A percentile compares a stretch with the other conserved stretches of the same genome.
These are phyloP conservation scores for Lodderomyces metapsilosis DNA, from an alignment of 1,139 yeast genomes.

Conservation along the genomic window DNA sequence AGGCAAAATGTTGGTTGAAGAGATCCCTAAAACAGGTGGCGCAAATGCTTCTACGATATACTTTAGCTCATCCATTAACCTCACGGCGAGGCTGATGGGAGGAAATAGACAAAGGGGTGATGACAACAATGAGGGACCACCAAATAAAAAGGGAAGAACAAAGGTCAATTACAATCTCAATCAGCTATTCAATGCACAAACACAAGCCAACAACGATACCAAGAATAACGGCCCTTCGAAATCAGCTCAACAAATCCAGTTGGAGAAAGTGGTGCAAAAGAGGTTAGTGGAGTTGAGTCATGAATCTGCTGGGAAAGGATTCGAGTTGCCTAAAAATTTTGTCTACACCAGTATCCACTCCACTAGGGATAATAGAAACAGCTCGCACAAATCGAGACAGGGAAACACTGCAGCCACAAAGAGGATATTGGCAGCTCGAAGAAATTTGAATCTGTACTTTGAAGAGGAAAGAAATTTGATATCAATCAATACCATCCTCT, in stretches of 20 bases:
- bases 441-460: conserved; percentile 46
- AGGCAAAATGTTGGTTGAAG: conserved; percentile 44
- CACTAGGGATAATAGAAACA: conserved; percentile 12
- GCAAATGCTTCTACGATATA: conserved; percentile 39
- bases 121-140: conserved; percentile 18
- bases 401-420: conserved; percentile 50
- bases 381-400: conserved; percentile 27
- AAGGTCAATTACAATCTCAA: conserved; percentile 48
- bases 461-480: conserved; percentile 49
- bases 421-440: conserved; percentile 42
- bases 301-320: conserved; percentile 28
- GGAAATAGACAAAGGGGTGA: conserved; percentile 5
- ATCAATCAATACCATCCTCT: conserved; percentile 41
- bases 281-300: conserved; percentile 37
- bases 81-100: conserved; percentile 38
- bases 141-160: conserved; percentile 28
- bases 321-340: conserved; percentile 46
- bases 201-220: conserved; percentile 26
- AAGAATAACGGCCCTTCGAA: conserved; percentile 34
- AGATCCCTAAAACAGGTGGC: conserved; percentile 38
- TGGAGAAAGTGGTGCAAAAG: conserved; percentile 40
- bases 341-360: conserved; percentile 34
- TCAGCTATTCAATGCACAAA: conserved; percentile 46
- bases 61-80: conserved; percentile 44
- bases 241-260: conserved; percentile 43